A percentile compares a stretch with the other conserved stretches of the same genome.
Conservation (phyloP, 1,139 yeast species). For the Magnusiomyces fungicola region DNA sequence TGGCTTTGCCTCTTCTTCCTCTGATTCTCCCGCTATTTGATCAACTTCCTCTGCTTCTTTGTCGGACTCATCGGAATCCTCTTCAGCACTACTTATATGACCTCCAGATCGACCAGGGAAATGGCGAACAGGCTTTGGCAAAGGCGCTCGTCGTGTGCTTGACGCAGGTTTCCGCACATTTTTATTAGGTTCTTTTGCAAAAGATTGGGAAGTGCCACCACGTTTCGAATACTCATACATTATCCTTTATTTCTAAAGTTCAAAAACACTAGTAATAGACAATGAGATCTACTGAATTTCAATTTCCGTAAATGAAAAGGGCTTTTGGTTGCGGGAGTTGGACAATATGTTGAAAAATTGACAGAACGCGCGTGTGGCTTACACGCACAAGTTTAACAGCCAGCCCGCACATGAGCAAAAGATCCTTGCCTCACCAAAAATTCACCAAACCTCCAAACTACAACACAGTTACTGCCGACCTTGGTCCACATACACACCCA, state of each 20-base stretch:
- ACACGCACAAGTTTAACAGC: no score
- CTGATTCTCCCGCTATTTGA: slow-evolving; percentile 19
- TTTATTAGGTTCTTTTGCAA: not conserved
- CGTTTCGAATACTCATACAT: not conserved
- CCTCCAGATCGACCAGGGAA: slow-evolving; percentile 23
- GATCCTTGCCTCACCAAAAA: no score
- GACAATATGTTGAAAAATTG: no score
- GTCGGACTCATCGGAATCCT: slow-evolving; percentile 14
- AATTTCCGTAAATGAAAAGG: no score
- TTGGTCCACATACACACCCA: no score
- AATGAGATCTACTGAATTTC: no score
- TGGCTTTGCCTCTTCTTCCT: slow-evolving; percentile 14
- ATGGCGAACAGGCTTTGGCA: slow-evolving; percentile 16
- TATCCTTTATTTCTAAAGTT: not conserved
- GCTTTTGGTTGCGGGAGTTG: no score
- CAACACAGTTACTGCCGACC: no score
- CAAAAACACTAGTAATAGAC: no score
- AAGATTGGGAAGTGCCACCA: not conserved
- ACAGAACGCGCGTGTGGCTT: no score
- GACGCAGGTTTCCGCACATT: not conserved
- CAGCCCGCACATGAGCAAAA: no score
- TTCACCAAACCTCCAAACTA: no score
- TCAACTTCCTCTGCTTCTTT: slow-evolving; percentile 25
- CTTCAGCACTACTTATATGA: slow-evolving; percentile 11
- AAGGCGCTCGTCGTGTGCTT: not conserved